These are phyloP conservation scores for Rhynchosporium graminicola DNA, from an alignment of 2,329 filamentous ascomycete species.

Conservation along the genomic window DNA sequence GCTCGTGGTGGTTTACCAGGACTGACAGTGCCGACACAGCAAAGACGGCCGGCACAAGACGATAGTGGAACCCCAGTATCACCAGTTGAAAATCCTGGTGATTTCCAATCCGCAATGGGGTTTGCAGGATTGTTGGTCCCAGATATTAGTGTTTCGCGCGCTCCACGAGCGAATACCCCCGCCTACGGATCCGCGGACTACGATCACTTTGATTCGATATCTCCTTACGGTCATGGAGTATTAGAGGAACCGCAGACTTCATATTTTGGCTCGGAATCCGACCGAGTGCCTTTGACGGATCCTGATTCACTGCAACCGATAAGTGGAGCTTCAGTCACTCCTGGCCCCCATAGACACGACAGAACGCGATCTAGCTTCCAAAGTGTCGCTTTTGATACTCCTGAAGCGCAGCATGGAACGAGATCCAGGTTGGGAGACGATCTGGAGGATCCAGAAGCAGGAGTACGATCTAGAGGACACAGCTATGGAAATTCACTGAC, in stretches of 20 bases:
- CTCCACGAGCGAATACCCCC: constrained; percentile 30
- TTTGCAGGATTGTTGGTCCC: constrained; percentile 41
- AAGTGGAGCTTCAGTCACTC: constrained; percentile 46
- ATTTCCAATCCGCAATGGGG: constrained; percentile 40
- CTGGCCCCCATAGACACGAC: constrained; percentile 48
- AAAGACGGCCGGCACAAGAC: constrained; percentile 25
- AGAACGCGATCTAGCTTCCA: constrained; percentile 50
- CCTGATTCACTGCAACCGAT: constrained; percentile 57
- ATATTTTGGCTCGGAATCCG: constrained; percentile 51
- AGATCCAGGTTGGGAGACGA: constrained; percentile 61
- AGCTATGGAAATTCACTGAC: constrained; percentile 59
- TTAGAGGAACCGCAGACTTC: constrained; percentile 30
- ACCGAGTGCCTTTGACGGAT: constrained; percentile 61
- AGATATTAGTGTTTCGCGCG: constrained; percentile 38
- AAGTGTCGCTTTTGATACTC: constrained; percentile 52
- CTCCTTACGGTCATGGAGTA: constrained; percentile 33
- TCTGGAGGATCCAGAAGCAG: constrained; percentile 60
- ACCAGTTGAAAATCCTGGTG: constrained; percentile 37
- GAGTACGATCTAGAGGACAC: constrained; percentile 51
- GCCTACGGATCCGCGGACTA: constrained; percentile 36
- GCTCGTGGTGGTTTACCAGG: constrained; percentile 19
- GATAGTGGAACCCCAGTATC: constrained; percentile 33
- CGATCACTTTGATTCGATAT: constrained; percentile 31
- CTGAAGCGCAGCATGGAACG: constrained; percentile 36
- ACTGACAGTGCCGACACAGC: constrained; percentile 21